phyloP scores from a whole-genome alignment of 2,329 filamentous ascomycete genomes.

The Talaromyces albobiverticillius region DNA sequence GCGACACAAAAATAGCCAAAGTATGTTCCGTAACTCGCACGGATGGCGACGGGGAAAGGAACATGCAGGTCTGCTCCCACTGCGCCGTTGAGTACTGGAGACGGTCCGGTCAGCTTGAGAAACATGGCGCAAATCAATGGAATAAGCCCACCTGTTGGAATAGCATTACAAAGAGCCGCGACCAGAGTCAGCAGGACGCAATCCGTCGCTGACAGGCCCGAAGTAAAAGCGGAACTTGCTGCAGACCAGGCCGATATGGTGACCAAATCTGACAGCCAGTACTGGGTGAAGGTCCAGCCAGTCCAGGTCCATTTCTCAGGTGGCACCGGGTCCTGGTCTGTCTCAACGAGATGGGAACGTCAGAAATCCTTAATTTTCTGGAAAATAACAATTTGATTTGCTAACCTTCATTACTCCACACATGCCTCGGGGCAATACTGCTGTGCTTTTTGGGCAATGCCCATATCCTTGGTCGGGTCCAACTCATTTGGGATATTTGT shows the following conservation, averaged over 20 bases:
- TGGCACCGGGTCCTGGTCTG: slow-evolving; percentile 17
- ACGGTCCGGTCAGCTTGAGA: not conserved
- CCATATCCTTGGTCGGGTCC: slow-evolving; percentile 1
- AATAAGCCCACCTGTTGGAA: slow-evolving; percentile 9
- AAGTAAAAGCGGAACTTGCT: slow-evolving; percentile 12
- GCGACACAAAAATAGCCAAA: slow-evolving; percentile 31
- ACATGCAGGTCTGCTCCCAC: slow-evolving; percentile 27
- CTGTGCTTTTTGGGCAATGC: slow-evolving; percentile 16
- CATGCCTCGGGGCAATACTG: slow-evolving; percentile 17
- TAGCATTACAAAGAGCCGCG: slow-evolving; percentile 15
- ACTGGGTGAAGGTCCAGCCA: slow-evolving; percentile 16
- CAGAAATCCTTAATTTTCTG: too few relatives aligned
- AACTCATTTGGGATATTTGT: not conserved
- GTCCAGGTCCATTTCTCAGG: slow-evolving; percentile 18
- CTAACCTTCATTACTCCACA: slow-evolving; percentile 17
- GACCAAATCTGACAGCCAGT: slow-evolving; percentile 18
- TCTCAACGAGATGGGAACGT: too few relatives aligned
- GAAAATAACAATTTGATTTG: not conserved
- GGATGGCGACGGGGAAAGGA: slow-evolving; percentile 32
- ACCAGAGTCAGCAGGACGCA: slow-evolving; percentile 13
- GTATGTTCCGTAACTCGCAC: slow-evolving; percentile 33
- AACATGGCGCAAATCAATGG: not conserved
- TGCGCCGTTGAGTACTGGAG: slow-evolving; percentile 21
- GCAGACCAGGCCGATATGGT: slow-evolving; percentile 17
- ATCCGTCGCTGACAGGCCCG: slow-evolving; percentile 15